Conservation (phyloP, 2,329 filamentous ascomycete species). For the Colletotrichum shisoi region DNA sequence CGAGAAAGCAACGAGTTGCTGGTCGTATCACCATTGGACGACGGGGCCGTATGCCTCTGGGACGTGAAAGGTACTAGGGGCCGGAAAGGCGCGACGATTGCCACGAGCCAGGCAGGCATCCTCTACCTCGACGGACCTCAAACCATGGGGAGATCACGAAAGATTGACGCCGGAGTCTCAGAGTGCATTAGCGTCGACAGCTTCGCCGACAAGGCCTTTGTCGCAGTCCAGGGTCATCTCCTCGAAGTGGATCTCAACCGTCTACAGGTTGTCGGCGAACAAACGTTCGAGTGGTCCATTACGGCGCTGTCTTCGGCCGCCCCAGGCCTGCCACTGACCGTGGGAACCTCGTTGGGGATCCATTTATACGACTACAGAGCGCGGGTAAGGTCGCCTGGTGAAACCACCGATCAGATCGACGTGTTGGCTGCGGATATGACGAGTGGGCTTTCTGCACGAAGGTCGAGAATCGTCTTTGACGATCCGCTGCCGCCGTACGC, state of each 20-base stretch:
- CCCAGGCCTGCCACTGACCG: slow-evolving; percentile 74
- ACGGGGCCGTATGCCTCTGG: slow-evolving; percentile 89
- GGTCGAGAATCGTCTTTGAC: slow-evolving; percentile 55
- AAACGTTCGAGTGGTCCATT: slow-evolving; percentile 81
- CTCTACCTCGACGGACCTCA: slow-evolving; percentile 66
- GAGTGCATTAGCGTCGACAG: slow-evolving; percentile 86
- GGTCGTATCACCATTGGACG: slow-evolving; percentile 80
- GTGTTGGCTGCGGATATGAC: slow-evolving; percentile 36
- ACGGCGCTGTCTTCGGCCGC: slow-evolving; percentile 78
- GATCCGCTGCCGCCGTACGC: slow-evolving; percentile 68
- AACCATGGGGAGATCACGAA: slow-evolving; percentile 62
- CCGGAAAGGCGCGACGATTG: slow-evolving; percentile 69
- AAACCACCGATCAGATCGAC: slow-evolving; percentile 41
- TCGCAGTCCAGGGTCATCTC: slow-evolving; percentile 78
- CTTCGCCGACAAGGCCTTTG: slow-evolving; percentile 71
- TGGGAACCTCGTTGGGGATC: slow-evolving; percentile 82
- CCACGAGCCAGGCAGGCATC: slow-evolving; percentile 71
- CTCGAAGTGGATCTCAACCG: slow-evolving; percentile 84
- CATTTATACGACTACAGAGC: slow-evolving; percentile 81
- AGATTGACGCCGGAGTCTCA: slow-evolving; percentile 75
- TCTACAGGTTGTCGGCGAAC: slow-evolving; percentile 71
- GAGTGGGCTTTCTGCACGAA: slow-evolving; percentile 50
- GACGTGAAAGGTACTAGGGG: slow-evolving; percentile 68
- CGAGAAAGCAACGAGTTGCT: slow-evolving; percentile 53
- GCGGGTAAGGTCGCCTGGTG: slow-evolving; percentile 46